Conservation (phyloP, 371 early-diverging fungal species). For the Circinella minor region DNA sequence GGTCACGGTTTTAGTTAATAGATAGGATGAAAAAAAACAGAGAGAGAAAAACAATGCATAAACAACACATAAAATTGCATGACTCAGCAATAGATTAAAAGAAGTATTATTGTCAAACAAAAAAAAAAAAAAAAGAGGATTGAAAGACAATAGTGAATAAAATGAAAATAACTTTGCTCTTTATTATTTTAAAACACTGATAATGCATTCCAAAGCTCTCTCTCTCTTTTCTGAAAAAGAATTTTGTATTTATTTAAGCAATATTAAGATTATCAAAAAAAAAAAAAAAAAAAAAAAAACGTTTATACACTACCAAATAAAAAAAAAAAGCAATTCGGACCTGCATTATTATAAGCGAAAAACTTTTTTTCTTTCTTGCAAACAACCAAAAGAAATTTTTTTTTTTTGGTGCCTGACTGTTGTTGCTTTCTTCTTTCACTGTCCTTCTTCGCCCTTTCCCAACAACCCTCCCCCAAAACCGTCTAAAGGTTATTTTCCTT, state of each 20-base stretch:
- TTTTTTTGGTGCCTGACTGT: constrained; percentile 15
- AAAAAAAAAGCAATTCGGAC: not conserved
- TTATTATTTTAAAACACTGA: too few relatives aligned
- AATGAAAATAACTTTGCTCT: too few relatives aligned
- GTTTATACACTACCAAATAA: too few relatives aligned
- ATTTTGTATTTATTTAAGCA: too few relatives aligned
- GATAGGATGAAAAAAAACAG: not conserved
- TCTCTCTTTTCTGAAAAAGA: too few relatives aligned
- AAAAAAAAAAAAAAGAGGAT: too few relatives aligned
- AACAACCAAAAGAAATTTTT: constrained; percentile 8
- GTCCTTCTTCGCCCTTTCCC: constrained; percentile 3
- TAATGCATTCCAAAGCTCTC: too few relatives aligned
- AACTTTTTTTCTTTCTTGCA: constrained; percentile 4
- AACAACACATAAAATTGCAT: constrained; percentile 11
- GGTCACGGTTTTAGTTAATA: too few relatives aligned
- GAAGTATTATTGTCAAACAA: too few relatives aligned
- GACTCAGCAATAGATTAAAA: constrained; percentile 12
- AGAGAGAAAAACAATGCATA: constrained; percentile 4
- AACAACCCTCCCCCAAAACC: not conserved
- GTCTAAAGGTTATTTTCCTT: not conserved
- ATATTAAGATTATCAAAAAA: not conserved
- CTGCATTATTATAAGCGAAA: constrained; percentile 7
- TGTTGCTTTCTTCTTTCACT: not conserved
- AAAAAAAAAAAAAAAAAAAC: not conserved
- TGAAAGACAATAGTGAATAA: too few relatives aligned